Conservation (phyloP, 768 basidiomycete species). For the Cystofilobasidium macerans region DNA sequence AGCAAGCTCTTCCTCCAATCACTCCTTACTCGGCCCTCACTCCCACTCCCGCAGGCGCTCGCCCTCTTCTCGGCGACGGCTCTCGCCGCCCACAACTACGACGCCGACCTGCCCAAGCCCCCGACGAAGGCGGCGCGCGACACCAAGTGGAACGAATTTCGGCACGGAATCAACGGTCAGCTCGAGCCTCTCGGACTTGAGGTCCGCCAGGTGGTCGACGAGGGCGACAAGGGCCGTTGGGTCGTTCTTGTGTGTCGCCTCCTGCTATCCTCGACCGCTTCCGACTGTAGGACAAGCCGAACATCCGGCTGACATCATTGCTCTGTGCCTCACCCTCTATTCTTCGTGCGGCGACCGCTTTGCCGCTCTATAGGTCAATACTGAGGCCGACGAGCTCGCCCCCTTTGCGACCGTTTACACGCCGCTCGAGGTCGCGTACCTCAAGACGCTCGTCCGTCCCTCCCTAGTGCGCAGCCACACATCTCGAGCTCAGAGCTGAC, state of each 20-base stretch:
- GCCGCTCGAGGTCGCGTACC: conserved; percentile 66
- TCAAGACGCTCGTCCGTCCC: conserved; percentile 61
- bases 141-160: background rate
- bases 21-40: conserved; percentile 13
- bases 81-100: background rate
- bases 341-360: background rate
- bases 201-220: background rate
- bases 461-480: too few species aligned
- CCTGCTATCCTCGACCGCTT: background rate
- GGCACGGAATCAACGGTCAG: background rate
- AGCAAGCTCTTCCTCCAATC: conserved; percentile 17
- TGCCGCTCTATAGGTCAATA: conserved; percentile 53
- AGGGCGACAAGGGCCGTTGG: conserved; percentile 3
- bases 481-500: too few species aligned
- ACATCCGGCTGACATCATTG: too few species aligned
- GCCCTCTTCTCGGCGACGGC: conserved; percentile 1
- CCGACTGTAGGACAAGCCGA: too few species aligned
- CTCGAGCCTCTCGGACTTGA: background rate
- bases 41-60: conserved; percentile 10
- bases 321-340: too few species aligned
- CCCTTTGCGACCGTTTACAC: conserved; percentile 76
- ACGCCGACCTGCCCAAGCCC: background rate
- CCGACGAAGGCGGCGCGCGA: background rate
- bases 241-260: background rate
- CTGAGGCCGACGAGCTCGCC: conserved; percentile 66